These are phyloP conservation scores for Boletus edulis DNA, from an alignment of 768 basidiomycete genomes.

Conservation along the genomic window DNA sequence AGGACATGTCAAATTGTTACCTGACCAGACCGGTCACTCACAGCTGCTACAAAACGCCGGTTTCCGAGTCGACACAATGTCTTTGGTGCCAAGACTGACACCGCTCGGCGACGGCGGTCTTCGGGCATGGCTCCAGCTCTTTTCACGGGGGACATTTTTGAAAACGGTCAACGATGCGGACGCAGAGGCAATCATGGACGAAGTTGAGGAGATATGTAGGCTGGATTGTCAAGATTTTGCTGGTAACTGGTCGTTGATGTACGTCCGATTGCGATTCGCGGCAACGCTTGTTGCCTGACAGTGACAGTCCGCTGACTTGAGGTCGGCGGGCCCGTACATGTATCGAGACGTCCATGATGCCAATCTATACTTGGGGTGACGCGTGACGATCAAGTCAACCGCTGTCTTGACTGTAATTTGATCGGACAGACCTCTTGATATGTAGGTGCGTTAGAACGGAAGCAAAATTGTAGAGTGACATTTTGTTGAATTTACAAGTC, in stretches of 20 bases:
- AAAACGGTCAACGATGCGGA: constrained; percentile 48
- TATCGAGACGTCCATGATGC: background rate
- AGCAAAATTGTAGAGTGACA: constrained; percentile 9
- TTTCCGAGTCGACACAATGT: constrained; percentile 55
- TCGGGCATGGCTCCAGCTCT: constrained; percentile 66
- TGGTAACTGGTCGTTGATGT: constrained; percentile 71
- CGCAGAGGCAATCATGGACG: constrained; percentile 57
- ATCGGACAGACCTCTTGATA: background rate
- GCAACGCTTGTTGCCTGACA: constrained; percentile 41
- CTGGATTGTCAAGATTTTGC: constrained; percentile 56
- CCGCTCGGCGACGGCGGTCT: constrained; percentile 48
- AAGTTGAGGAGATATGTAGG: constrained; percentile 55
- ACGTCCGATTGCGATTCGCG: constrained; percentile 63
- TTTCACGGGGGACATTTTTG: constrained; percentile 61
- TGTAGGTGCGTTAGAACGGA: background rate
- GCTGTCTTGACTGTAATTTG: background rate
- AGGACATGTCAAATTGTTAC: background rate
- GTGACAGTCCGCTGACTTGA: constrained; percentile 9
- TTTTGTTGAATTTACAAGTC: background rate
- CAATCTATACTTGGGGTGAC: background rate
- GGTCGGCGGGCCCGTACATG: background rate
- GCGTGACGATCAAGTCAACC: constrained; percentile 1
- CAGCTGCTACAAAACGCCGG: constrained; percentile 56
- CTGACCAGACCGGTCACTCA: constrained; percentile 1
- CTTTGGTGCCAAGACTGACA: constrained; percentile 54